Percentiles rank a stretch among this genome's conserved stretches.
phyloP scores from a whole-genome alignment of 2,329 filamentous ascomycete species.

The Sphaerulina musiva region DNA sequence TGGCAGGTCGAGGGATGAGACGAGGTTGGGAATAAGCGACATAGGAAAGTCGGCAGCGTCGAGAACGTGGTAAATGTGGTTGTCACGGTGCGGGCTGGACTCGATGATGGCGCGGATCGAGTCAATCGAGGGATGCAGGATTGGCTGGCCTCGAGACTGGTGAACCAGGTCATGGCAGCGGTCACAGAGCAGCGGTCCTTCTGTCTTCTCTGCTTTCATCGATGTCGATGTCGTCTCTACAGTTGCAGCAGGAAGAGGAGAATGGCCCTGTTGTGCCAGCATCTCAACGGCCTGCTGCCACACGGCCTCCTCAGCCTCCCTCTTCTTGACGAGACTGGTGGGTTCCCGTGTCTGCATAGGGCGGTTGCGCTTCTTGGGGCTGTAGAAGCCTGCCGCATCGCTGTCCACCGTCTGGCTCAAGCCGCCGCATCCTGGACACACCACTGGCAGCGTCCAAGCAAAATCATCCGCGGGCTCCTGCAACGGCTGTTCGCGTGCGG shows the following conservation, averaged over 20 bases:
- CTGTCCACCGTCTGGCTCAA: slow-evolving; percentile 51
- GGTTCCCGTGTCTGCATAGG: slow-evolving; percentile 1
- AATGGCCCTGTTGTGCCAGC: slow-evolving; percentile 3
- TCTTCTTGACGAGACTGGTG: slow-evolving; percentile 15
- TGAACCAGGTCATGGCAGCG: slow-evolving; percentile 79
- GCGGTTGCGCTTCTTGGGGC: slow-evolving; percentile 40
- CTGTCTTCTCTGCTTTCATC: not conserved
- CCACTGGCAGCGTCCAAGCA: slow-evolving; percentile 22
- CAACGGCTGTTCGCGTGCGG: not conserved
- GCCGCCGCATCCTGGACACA: slow-evolving; percentile 58
- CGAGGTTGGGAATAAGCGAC: slow-evolving; percentile 75
- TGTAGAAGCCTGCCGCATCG: slow-evolving; percentile 54
- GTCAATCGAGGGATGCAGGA: slow-evolving; percentile 73
- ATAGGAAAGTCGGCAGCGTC: slow-evolving; percentile 96
- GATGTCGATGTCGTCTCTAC: not conserved
- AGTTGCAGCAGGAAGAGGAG: not conserved
- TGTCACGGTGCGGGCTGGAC: slow-evolving; percentile 82
- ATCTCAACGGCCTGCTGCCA: slow-evolving; percentile 29
- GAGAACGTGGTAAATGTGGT: slow-evolving; percentile 91
- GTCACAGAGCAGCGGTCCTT: slow-evolving; percentile 56
- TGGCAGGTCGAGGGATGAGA: slow-evolving; percentile 62
- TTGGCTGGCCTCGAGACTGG: slow-evolving; percentile 63
- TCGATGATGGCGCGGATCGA: slow-evolving; percentile 76
- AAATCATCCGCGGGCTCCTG: slow-evolving; percentile 7
- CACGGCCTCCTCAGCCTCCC: slow-evolving; percentile 35